These are phyloP conservation scores for Aspergillus costaricaensis DNA, from an alignment of 2,329 filamentous ascomycete species.

Conservation along the genomic window DNA sequence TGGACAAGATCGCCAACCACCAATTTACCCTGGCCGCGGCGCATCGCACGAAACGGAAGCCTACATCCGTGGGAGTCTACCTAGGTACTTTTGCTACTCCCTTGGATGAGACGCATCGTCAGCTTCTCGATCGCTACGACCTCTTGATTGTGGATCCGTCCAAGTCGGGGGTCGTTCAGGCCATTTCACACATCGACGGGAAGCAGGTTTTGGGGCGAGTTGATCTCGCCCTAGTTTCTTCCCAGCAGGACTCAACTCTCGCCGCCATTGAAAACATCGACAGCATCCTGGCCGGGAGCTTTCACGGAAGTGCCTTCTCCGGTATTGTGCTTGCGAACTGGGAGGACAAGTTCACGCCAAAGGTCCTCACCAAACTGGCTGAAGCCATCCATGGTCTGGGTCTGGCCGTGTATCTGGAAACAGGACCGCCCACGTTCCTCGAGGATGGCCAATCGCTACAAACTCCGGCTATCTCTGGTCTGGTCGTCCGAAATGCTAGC, in stretches of 20 bases:
- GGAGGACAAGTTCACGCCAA: slow-evolving; percentile 35
- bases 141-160: slow-evolving; percentile 49
- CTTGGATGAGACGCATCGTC: slow-evolving; percentile 33
- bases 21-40: slow-evolving; percentile 24
- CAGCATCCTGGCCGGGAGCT: slow-evolving; percentile 26
- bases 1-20: slow-evolving; percentile 26
- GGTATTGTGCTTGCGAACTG: slow-evolving; percentile 48
- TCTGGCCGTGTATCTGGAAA: slow-evolving; percentile 47
- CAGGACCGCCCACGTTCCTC: slow-evolving; percentile 44
- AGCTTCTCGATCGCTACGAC: slow-evolving; percentile 47
- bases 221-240: slow-evolving; percentile 28
- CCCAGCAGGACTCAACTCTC: slow-evolving; percentile 25
- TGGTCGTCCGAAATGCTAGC: slow-evolving; percentile 46
- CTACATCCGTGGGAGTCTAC: slow-evolving; percentile 46
- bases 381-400: slow-evolving; percentile 38
- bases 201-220: slow-evolving; percentile 37
- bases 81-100: slow-evolving; percentile 42
- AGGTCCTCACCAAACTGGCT: slow-evolving; percentile 34
- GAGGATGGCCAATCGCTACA: slow-evolving; percentile 38
- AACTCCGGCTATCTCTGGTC: slow-evolving; percentile 37
- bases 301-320: slow-evolving; percentile 36
- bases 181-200: slow-evolving; percentile 27
- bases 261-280: slow-evolving; percentile 33
- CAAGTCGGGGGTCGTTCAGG: slow-evolving; percentile 37
- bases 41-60: slow-evolving; percentile 24